These are phyloP conservation scores for Berkeleyomyces basicola DNA, from an alignment of 2,329 filamentous ascomycete genomes.

Conservation along the genomic window DNA sequence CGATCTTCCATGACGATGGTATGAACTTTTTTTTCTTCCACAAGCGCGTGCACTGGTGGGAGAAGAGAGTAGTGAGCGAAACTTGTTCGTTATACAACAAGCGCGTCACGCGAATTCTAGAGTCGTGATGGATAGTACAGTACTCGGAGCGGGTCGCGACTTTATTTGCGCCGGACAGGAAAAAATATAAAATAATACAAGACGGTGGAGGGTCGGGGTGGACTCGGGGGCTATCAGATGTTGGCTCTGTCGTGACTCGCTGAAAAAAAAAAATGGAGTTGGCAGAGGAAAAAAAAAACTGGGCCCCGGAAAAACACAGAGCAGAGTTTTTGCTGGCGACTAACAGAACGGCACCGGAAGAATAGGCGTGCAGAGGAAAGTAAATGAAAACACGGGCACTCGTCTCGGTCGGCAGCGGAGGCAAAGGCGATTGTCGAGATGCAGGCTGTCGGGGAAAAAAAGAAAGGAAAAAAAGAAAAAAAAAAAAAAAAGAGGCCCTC, in stretches of 20 bases:
- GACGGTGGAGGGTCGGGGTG: neutral
- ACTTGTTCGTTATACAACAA: neutral
- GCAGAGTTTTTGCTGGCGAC: neutral
- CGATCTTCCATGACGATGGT: slow-evolving; percentile 10
- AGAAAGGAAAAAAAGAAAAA: neutral
- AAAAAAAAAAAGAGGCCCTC: neutral
- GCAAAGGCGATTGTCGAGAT: neutral
- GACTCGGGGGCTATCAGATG: neutral
- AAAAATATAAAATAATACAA: neutral
- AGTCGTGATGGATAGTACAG: neutral
- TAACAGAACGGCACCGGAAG: neutral
- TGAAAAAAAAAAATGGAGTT: neutral
- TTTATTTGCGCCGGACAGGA: neutral
- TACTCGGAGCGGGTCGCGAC: neutral
- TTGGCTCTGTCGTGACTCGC: neutral
- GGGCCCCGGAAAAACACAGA: neutral
- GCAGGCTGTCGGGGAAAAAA: too few species aligned
- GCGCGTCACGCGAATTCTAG: neutral
- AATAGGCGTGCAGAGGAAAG: neutral
- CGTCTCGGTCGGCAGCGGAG: neutral
- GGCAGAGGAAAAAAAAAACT: neutral
- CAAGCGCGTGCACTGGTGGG: neutral
- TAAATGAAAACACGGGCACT: neutral
- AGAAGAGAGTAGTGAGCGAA: neutral
- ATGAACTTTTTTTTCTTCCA: neutral